Base-by-base conservation (phyloP, 306 rosid species). In the Fagus crenata region DNA sequence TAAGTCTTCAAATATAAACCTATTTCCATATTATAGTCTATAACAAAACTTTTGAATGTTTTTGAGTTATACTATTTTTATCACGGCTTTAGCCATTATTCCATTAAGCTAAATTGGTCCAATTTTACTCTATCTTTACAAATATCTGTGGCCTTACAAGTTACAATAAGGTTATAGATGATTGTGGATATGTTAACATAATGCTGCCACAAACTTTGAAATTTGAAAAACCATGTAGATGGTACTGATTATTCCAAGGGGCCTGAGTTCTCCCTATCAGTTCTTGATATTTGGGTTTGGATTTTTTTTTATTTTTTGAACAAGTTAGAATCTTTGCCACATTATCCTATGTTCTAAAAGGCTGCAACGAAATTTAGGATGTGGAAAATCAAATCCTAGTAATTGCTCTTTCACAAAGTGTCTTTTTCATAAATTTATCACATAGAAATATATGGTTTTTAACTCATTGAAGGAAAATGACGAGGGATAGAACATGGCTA, bases 401-500 rank as follows among this genome's bases (percentile, higher is more conserved):
- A 84, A 82, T 77, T 69, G 73, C 67, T 35, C 80, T 75, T 53
- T 15, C 53, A 76, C 72, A 36, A 36, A 51, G 59, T 12, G 85
- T 85, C 85, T 60, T 60, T 22, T 18, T 89, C 86, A 28, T 31
- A 55, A 18, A 6, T 77, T 76, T 49, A 85, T 54, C 77, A 75
- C 55, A 53, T 78, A 37, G 54, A 68, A 18, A 68, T 18, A 43
- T 32, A 22, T 22, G 28, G 65, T 42, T 67, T 77, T 49, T 18
- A 72, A 71, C 72, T 12, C 37, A 60, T 3, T 72, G 87, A 35
- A 36, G 67, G 80, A 82, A 73, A 81, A 82, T 77, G 89, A 86
- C 73, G 39, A 11, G 76, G 79, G 82, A 61, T 36, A 76, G 81
- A 82, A 83, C 81, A 81, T 77, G 83, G 82, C 78, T 74, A 64